phyloP scores from a whole-genome alignment of 345 rosid genomes.

The Dovyalis caffra region DNA sequence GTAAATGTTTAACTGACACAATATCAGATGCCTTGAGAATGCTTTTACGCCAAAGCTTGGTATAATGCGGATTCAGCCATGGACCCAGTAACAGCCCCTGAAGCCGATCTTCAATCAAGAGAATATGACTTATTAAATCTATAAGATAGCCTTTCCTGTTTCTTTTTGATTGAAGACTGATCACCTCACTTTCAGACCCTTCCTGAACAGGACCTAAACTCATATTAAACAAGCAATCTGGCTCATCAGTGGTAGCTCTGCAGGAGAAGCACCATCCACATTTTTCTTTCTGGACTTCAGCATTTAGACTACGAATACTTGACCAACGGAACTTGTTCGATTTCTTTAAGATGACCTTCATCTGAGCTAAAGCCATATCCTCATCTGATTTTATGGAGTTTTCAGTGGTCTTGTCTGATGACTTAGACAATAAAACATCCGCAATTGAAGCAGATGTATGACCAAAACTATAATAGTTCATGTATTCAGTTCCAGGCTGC shows the following conservation, averaged over 20 bases:
- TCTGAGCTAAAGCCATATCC: conserved; percentile 63
- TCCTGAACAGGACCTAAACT: conserved; percentile 43
- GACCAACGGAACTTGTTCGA: conserved; percentile 62
- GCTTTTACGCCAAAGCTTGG: conserved; percentile 61
- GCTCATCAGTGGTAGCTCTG: conserved; percentile 47
- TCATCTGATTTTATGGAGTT: conserved; percentile 52
- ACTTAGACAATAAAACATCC: conserved; percentile 59
- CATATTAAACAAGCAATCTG: conserved; percentile 69
- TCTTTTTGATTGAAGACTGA: conserved; percentile 33
- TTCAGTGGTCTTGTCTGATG: conserved; percentile 40
- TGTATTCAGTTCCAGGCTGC: conserved; percentile 45
- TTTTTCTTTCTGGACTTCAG: conserved; percentile 58
- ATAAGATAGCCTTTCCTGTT: conserved; percentile 51
- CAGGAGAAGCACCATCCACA: conserved; percentile 98
- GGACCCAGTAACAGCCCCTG: conserved; percentile 88
- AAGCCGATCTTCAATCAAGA: conserved; percentile 69
- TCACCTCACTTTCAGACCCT: conserved; percentile 42
- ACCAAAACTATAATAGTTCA: conserved; percentile 74
- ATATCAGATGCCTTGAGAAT: conserved; percentile 54
- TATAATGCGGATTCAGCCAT: conserved; percentile 72
- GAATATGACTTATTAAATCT: conserved; percentile 50
- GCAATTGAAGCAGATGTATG: conserved; percentile 59
- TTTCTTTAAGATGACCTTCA: conserved; percentile 73
- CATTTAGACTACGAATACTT: conserved; percentile 35
- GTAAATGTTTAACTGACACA: conserved; percentile 48